These are phyloP conservation scores for Sarocladium kiliense DNA, from an alignment of 2,329 filamentous ascomycete species.

Conservation along the genomic window DNA sequence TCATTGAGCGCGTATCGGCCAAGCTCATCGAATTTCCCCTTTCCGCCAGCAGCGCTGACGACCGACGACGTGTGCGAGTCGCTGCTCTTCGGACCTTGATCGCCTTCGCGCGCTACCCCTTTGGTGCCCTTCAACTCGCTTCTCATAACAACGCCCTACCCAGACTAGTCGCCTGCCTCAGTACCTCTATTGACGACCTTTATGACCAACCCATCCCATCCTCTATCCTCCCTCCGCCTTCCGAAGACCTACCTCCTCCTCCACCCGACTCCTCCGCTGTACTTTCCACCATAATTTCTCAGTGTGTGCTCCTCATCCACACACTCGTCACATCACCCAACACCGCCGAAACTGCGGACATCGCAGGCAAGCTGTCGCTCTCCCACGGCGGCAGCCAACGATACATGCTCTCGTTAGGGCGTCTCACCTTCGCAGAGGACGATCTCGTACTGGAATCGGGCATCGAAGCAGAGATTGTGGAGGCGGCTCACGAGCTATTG, in stretches of 20 bases:
- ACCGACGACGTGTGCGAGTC: conserved; percentile 38
- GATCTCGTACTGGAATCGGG: conserved; percentile 71
- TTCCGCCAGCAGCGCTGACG: conserved; percentile 25
- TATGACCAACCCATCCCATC: conserved; percentile 50
- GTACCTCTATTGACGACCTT: conserved; percentile 65
- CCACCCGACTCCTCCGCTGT: conserved; percentile 17
- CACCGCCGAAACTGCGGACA: conserved; percentile 46
- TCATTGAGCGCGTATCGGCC: conserved; percentile 59
- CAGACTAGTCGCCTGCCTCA: conserved; percentile 63
- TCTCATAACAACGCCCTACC: conserved; percentile 66
- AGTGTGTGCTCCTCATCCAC: conserved; percentile 45
- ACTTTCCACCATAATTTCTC: conserved; percentile 42
- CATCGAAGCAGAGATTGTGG: conserved; percentile 71
- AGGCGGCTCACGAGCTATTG: conserved; percentile 75
- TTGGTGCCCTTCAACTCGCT: conserved; percentile 62
- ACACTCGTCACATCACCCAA: conserved; percentile 43
- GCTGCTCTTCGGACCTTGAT: conserved; percentile 48
- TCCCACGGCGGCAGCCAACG: conserved; percentile 73
- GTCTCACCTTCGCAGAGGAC: conserved; percentile 80
- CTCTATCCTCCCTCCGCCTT: conserved; percentile 28
- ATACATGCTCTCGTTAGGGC: conserved; percentile 72
- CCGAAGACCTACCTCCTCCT: conserved; percentile 6
- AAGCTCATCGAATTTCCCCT: conserved; percentile 54
- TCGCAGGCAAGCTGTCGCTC: conserved; percentile 65
- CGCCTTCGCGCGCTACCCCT: conserved; percentile 56